Base-by-base conservation (phyloP, 345 rosid genomes). In the Dipteronia sinensis region DNA sequence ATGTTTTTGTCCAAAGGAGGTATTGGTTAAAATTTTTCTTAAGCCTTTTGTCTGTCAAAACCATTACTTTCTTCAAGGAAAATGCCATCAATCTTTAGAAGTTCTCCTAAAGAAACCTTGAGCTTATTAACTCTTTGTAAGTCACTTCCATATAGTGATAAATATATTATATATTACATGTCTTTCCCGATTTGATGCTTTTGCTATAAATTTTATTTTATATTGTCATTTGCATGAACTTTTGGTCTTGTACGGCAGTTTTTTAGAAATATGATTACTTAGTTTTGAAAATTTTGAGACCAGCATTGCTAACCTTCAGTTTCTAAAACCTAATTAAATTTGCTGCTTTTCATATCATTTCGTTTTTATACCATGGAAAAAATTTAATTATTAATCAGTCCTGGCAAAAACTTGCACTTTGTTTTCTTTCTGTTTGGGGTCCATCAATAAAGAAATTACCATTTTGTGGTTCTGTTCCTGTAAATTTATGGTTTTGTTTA, bases 1-100 rank as follows among this genome's bases (percentile, higher is more conserved):
- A 88, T 80, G 86, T 90, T 82, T 92, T 92, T 83, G 91, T 94
- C 42, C 94, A 91, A 75, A 90, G 88, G 79, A 96, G 98, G 99
- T 96, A 89, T 64, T 79, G 4, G 55, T 40, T 55, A 34, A 61
- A 58, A 29, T 71, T 7, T 73, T 46, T 61, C 22, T 67, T 6
- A 1, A 65, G 71, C 53, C 12, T 47, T 75, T 75, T 75, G 17
- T 65, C 62, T 63, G 44, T 44, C 44, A 29, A 49, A 47, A 47
- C 62, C 63, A 27, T 16, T 74, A 5, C 22, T 23, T 61, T 20
- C 23, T 9, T 62, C 8, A 23, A 61, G 29, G 12, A 27, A 11
- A 62, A 62, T 62, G 29, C 44, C 3, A 15, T 74, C 27, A 74
- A 7, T 64, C 4, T 13, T 27, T 16, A 25, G 44, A 23, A 73